Evolutionary conservation across 306 rosid genomes (phyloP).

Genomic region (Inga leiocalycina): DNA sequence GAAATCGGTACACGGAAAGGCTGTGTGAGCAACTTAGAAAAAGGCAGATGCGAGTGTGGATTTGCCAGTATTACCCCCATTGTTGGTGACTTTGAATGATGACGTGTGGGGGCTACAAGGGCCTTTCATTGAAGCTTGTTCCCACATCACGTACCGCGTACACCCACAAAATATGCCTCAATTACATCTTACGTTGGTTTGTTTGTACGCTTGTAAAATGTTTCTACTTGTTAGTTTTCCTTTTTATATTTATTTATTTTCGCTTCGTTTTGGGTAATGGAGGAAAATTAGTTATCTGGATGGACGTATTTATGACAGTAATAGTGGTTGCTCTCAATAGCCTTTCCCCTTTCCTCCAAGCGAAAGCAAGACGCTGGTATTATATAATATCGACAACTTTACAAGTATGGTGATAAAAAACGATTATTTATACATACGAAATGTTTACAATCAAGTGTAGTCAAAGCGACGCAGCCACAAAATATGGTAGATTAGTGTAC

Average conservation of each 20-base stretch:
- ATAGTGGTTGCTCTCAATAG: background rate
- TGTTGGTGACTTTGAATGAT: background rate
- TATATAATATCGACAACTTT: background rate
- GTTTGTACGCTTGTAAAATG: background rate
- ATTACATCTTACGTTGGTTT: constrained; percentile 14
- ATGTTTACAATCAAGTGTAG: constrained; percentile 2
- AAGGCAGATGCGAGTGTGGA: background rate
- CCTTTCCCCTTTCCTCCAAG: background rate
- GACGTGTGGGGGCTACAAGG: background rate
- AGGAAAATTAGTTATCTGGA: background rate
- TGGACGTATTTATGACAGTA: background rate
- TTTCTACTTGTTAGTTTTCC: background rate
- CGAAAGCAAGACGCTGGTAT: background rate
- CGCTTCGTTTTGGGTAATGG: background rate
- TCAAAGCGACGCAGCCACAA: background rate
- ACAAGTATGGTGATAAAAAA: background rate
- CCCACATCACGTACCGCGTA: background rate
- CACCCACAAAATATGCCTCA: background rate
- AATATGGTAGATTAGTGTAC: background rate
- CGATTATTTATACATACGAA: background rate
- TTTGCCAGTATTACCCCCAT: background rate
- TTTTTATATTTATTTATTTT: background rate
- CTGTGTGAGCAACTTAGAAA: background rate
- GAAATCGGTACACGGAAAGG: background rate
- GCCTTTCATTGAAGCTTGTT: background rate